Evolutionary conservation across 2,329 filamentous ascomycete species (phyloP), one percentile per base, ranked within the genome.

Genomic region (Lanzia echinophila): DNA sequence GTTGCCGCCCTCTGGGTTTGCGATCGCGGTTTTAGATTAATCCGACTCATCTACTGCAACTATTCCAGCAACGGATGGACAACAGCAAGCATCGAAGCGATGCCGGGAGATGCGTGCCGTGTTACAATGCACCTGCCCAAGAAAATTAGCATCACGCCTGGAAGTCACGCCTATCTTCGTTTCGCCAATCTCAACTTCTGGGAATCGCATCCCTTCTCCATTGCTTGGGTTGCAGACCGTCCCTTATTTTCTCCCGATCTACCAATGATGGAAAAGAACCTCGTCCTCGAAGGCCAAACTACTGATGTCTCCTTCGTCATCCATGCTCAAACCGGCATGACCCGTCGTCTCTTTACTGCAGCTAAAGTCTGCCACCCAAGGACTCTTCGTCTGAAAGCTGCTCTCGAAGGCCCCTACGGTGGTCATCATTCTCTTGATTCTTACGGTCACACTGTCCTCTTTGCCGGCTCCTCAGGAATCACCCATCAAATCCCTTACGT

Each of bases 401-500:
- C 88, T 55, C 82, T 95, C 57, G 94, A 97, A 72, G 94, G 94
- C 0, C 92, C 94, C 0, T 97, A 97, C 68, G 86, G 83, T 4
- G 86, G 85, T 41, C 86, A 90, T 67, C 87, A 96, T 71, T 84
- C 83, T 57, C 84, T 97, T 60, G 85, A 90, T 70, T 96, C 91
- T 7, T 97, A 96, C 70, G 92, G 94, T 38, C 94, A 95, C 42
- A 84, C 86, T 43, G 81, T 99, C 59, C 84, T 99, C 54, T 90
- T 96, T 67, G 91, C 92, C 12, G 91, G 90, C 54, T 89, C 92
- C 54, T 90, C 94, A 5, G 94, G 94, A 58, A 97, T 99, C 71
- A 96, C 92, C 1, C 92, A 97, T 69, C 90, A 95, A 68, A 82
- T 97, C 31, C 88, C 90, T 33, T 95, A 95, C 69, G 79, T 96